Base-by-base conservation (phyloP, 768 basidiomycete species). In the Leccinellum albellum region DNA sequence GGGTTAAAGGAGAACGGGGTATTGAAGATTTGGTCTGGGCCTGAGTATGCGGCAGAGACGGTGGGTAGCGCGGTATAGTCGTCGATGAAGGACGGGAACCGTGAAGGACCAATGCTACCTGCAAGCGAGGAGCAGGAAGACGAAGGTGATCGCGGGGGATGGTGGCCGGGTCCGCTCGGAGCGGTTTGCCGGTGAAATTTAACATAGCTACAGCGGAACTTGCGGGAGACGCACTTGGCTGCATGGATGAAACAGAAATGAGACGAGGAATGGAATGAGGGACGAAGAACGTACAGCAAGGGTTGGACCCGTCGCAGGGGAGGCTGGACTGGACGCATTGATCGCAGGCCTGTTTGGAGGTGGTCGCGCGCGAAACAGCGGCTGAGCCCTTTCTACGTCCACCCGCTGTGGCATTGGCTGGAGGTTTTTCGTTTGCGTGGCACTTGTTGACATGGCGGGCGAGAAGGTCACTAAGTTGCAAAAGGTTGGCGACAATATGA, bases 371-470 rank as follows among this genome's bases (percentile, higher is more conserved):
- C 4, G 88, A 83, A 1, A 86, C 82, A 1, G 85, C 81, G 0
- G 84, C 79, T 0, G 82, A 77, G 21, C 87, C 87, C 63, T 88
- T 88, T 57, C 88, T 75, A n/a, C 88, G 75, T 7, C 21, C 13
- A 6, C 79, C 67, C 3, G 77, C 73, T 4, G 73, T 64, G 13
- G 67, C 60, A 12, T 73, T 76, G 4, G 62, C 54, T 8, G 53
- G 42, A 0, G 78, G 75, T 64, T 89, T 89, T 76, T 91, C 89
- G 62, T 81, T 81, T 4, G 89, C 82, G 68, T 94, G 91, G 64
- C 91, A 94, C 64, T 94, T 94, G 72, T 93, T 92, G 60, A 92
- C 79, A 64, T 94, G 91, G 63, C 91, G 76, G 6, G 91, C 91
- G 45, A 94, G 83, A 4, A 94, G 79, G 76, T 94, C 91, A 69